A percentile compares a stretch with the other conserved stretches of the same genome.
These are phyloP conservation scores for Trifolium subterraneum DNA, from an alignment of 306 rosid species.

Conservation along the genomic window DNA sequence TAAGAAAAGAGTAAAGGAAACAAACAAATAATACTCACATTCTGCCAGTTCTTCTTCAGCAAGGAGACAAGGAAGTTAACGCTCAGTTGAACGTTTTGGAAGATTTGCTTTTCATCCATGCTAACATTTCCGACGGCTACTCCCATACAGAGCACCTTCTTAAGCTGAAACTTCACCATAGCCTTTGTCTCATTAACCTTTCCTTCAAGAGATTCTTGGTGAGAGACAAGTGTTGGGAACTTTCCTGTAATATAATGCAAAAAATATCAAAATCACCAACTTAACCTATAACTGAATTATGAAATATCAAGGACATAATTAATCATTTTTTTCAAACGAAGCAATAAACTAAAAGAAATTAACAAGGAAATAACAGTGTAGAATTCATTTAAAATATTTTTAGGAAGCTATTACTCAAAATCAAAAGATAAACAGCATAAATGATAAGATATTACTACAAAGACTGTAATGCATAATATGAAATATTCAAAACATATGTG, in stretches of 20 bases:
- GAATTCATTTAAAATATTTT: not conserved
- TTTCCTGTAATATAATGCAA: conserved; percentile 54
- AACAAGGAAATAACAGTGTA: not conserved
- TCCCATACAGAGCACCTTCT: conserved; percentile 49
- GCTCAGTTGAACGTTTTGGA: conserved; percentile 38
- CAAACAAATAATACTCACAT: conserved; percentile 51
- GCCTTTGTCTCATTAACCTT: conserved; percentile 61
- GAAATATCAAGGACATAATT: not conserved
- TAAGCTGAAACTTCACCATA: conserved; percentile 45
- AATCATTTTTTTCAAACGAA: not conserved
- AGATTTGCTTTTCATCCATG: conserved; percentile 46
- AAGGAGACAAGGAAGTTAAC: conserved; percentile 42
- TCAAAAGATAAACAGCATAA: not conserved
- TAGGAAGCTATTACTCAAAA: not conserved
- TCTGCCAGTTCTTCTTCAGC: conserved; percentile 67
- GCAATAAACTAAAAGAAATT: not conserved
- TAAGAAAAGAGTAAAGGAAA: not conserved
- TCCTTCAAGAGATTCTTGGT: conserved; percentile 80
- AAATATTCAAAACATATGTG: not conserved
- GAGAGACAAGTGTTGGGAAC: conserved; percentile 80
- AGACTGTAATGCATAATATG: not conserved
- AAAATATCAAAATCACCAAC: not conserved
- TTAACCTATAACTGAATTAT: not conserved
- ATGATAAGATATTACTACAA: no score
- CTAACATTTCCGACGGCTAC: conserved; percentile 42